A percentile compares a stretch with the other conserved stretches of the same genome.
These are phyloP conservation scores for Dissophora ornata DNA, from an alignment of 192 early-diverging fungal species.

Conservation along the genomic window DNA sequence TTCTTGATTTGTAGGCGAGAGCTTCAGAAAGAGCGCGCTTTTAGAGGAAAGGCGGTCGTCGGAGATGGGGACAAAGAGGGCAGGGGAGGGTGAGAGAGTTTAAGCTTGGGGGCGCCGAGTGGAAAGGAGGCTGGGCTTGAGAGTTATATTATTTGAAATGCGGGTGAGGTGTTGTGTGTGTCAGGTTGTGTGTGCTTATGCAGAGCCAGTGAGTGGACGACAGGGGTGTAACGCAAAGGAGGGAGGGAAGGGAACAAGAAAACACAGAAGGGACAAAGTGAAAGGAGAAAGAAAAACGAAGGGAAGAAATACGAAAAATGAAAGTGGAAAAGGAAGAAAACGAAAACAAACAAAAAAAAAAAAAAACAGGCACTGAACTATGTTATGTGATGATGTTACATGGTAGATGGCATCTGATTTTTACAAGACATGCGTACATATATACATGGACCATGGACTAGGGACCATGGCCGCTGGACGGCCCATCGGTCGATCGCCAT, in stretches of 20 bases:
- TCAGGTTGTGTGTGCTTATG: slow-evolving; percentile 4
- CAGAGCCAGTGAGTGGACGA: neutral
- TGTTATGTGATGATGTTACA: too few species aligned
- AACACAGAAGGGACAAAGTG: neutral
- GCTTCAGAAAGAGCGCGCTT: neutral
- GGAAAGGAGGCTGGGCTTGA: neutral
- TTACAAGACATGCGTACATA: too few species aligned
- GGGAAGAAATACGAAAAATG: neutral
- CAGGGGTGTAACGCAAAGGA: neutral
- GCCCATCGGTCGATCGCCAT: too few species aligned
- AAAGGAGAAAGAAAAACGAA: neutral
- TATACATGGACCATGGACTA: too few species aligned
- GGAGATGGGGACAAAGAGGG: neutral
- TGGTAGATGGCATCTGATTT: too few species aligned
- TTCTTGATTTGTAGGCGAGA: neutral
- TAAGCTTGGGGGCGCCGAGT: too few species aligned
- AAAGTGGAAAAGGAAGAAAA: neutral
- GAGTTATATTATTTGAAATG: neutral
- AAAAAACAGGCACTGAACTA: too few species aligned
- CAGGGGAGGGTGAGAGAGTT: too few species aligned
- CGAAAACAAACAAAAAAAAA: slow-evolving; percentile 15
- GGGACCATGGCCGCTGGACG: too few species aligned
- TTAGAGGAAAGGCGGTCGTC: neutral
- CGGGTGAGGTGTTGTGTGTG: neutral
- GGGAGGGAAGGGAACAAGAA: neutral